Base-by-base conservation (phyloP, 2,329 filamentous ascomycete species). In the Tolypocladium amazonense region DNA sequence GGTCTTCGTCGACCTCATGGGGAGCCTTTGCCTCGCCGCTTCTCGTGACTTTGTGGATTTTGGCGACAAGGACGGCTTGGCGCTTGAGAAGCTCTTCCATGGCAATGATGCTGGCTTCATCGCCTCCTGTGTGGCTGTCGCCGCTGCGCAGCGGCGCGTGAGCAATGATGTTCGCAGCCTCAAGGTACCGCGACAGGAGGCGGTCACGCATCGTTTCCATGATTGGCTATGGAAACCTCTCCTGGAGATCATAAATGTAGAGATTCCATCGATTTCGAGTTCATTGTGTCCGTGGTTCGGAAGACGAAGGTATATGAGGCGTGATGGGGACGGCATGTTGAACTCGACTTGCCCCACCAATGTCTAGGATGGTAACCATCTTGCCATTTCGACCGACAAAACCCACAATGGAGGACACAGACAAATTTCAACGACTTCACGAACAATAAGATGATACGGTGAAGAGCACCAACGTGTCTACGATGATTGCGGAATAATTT, bases 41-140 rank as follows among this genome's bases (percentile, higher is more conserved):
- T 20, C 52, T 25, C 7, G 66, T 18, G 18, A 58, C 56, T 15
- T 67, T 54, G 56, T 70, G 67, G 2, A 71, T 58, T 9, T 57
- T 62, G 43, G 68, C 47, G 35, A 73, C 56, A 2, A 58, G 43
- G 1, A 20, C 35, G 25, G 71, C 72, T 58, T 75, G 72, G 18
- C 67, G 66, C 1, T 56, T 58, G 45, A 74, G 68, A 6, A 75
- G 65, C n/a, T 62, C 47, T 25, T 62, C 53, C 61, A 67, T 59
- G 35, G 71, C 70, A 39, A 45, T 38, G 3, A 56, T 33, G n/a
- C 56, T 15, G 41, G 9, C 4, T 20, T 27, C 53, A 4, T 56
- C 53, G 15, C 33, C 35, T 11, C 6, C 12, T 23, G n/a, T 25
- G 12, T n/a, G 15, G 27, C 47, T 2, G 4, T 52, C 47, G 15